Evolutionary conservation across 2,329 filamentous ascomycete genomes (phyloP).

Genomic region (Knoxdaviesia proteae): DNA sequence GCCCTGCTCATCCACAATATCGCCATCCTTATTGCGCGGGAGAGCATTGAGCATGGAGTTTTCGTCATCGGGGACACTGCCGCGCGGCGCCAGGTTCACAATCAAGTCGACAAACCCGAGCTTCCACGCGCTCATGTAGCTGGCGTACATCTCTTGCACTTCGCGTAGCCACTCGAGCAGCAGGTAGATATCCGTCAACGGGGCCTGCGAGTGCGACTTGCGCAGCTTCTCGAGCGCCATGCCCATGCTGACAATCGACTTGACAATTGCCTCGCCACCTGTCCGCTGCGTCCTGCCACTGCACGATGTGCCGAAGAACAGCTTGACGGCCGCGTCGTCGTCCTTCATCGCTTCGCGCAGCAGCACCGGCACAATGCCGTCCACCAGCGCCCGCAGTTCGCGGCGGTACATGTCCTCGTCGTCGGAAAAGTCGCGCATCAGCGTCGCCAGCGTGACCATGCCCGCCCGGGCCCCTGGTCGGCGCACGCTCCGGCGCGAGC

Average conservation of each 20-base stretch:
- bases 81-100: constrained; percentile 67
- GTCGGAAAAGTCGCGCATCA: constrained; percentile 59
- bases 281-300: neutral
- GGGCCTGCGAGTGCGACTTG: constrained; percentile 59
- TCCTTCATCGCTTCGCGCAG: constrained; percentile 65
- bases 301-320: constrained; percentile 1
- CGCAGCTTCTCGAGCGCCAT: constrained; percentile 71
- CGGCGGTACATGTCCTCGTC: constrained; percentile 79
- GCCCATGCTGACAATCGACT: constrained; percentile 87
- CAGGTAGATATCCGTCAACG: constrained; percentile 47
- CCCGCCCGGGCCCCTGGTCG: constrained; percentile 46
- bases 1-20: constrained; percentile 51
- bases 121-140: constrained; percentile 76
- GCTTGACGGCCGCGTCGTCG: constrained; percentile 30
- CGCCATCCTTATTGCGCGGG: constrained; percentile 42
- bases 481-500: constrained; percentile 59
- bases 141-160: constrained; percentile 57
- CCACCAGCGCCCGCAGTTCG: constrained; percentile 80
- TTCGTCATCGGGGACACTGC: constrained; percentile 29
- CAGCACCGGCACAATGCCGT: constrained; percentile 85
- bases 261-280: constrained; percentile 37
- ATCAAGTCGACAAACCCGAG: constrained; percentile 88
- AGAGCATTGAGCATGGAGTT: constrained; percentile 37
- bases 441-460: constrained; percentile 49
- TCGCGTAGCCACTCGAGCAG: constrained; percentile 67